Percentiles rank a stretch among this genome's conserved stretches.
Conservation (phyloP, 805 yeast species). For the Clavispora fructus region DNA sequence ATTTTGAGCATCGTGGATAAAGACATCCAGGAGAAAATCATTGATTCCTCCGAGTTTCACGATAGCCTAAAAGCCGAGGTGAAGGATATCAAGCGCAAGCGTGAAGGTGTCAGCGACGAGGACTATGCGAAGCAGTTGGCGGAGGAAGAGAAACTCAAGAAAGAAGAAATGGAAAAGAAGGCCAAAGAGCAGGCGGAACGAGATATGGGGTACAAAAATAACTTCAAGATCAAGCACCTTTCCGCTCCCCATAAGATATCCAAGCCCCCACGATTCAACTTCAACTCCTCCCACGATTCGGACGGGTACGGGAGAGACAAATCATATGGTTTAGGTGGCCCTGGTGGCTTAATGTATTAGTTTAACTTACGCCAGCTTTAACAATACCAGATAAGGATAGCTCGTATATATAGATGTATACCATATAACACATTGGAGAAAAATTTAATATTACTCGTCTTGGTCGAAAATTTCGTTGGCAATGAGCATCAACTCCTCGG, state of each 20-base stretch:
- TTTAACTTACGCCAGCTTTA: not conserved
- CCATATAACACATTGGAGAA: not conserved
- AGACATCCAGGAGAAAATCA: constrained; percentile 40
- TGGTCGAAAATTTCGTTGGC: constrained; percentile 68
- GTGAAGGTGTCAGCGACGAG: constrained; percentile 35
- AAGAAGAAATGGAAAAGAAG: constrained; percentile 10
- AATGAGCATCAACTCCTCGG: constrained; percentile 79
- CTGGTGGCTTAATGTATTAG: constrained; percentile 2
- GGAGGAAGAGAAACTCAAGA: constrained; percentile 16
- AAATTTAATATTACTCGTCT: constrained; percentile 20
- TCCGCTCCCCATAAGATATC: constrained; percentile 20
- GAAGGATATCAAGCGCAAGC: constrained; percentile 26
- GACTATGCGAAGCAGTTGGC: constrained; percentile 28
- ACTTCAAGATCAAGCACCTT: constrained; percentile 23
- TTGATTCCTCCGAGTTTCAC: constrained; percentile 39
- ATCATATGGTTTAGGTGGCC: not conserved
- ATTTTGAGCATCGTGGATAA: constrained; percentile 38
- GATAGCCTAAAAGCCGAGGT: constrained; percentile 25
- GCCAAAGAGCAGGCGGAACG: constrained; percentile 12
- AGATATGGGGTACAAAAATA: constrained; percentile 22
- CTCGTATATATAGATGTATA: not conserved
- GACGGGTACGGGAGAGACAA: constrained; percentile 2
- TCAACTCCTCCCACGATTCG: constrained; percentile 5
- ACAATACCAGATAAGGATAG: not conserved
- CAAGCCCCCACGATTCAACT: constrained; percentile 33